Conservation (phyloP, 306 rosid species). For the Trifolium pratense region DNA sequence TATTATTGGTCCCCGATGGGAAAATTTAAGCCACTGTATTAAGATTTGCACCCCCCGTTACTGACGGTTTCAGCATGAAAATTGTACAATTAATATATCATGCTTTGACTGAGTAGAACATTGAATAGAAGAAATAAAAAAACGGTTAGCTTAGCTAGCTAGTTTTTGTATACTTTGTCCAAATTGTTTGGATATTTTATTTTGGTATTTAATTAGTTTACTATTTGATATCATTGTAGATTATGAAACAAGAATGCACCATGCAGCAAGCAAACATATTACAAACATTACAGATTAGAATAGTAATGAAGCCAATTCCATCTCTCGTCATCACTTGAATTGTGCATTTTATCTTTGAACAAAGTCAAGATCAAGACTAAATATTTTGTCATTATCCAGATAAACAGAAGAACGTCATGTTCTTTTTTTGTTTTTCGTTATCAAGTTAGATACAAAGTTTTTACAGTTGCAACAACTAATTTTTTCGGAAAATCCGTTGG, state of each 20-base stretch:
- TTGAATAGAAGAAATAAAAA: background rate
- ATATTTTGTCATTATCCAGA: background rate
- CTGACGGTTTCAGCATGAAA: background rate
- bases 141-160: background rate
- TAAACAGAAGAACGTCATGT: no score
- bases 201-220: background rate
- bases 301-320: background rate
- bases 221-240: background rate
- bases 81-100: background rate
- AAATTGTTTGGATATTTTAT: background rate
- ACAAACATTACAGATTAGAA: background rate
- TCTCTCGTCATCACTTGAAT: background rate
- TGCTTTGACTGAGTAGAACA: background rate
- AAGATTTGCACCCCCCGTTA: no score
- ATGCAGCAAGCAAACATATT: background rate
- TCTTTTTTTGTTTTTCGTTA: no score
- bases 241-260: background rate
- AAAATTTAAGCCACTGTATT: no score
- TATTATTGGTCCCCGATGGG: no score
- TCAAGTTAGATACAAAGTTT: no score
- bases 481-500: no score
- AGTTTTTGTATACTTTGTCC: background rate
- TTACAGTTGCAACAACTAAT: no score
- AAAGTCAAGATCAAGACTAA: background rate
- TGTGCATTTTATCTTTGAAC: background rate